Conservation (phyloP, 2,329 filamentous ascomycete species). For the Dactylonectria estremocensis region DNA sequence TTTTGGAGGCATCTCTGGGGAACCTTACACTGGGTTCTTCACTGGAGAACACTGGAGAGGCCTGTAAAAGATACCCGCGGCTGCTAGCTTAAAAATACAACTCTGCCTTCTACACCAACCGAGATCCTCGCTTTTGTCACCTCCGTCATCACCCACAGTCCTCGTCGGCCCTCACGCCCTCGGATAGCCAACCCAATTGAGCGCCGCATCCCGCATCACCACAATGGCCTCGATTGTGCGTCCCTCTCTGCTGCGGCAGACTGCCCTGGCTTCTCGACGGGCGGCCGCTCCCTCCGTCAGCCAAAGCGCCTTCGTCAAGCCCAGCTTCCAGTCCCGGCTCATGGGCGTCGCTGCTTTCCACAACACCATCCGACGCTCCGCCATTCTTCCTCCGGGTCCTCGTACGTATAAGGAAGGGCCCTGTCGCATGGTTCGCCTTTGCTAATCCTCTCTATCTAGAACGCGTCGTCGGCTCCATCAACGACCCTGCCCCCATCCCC, state of each 20-base stretch:
- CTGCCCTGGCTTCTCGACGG: slow-evolving; percentile 59
- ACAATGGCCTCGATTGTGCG: slow-evolving; percentile 72
- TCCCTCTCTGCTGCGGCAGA: slow-evolving; percentile 69
- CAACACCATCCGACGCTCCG: slow-evolving; percentile 81
- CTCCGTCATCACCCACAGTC: neutral
- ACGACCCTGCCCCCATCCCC: slow-evolving; percentile 87
- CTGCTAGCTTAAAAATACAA: neutral
- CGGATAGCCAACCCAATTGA: slow-evolving; percentile 43
- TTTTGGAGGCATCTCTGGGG: too few relatives aligned
- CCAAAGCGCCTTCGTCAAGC: slow-evolving; percentile 54
- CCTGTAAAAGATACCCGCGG: too few relatives aligned
- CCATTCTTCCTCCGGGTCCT: slow-evolving; percentile 87
- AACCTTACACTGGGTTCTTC: too few relatives aligned
- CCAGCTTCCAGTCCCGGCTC: slow-evolving; percentile 46
- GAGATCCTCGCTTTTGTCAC: slow-evolving; percentile 2
- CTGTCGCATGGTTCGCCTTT: too few relatives aligned
- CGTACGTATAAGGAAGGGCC: too few relatives aligned
- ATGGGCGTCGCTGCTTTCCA: slow-evolving; percentile 86
- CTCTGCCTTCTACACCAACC: neutral
- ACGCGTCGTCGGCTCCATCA: slow-evolving; percentile 84
- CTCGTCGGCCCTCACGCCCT: slow-evolving; percentile 4
- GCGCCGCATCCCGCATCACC: slow-evolving; percentile 39
- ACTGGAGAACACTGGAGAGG: too few relatives aligned
- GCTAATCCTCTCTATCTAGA: slow-evolving; percentile 72
- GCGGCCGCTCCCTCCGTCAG: slow-evolving; percentile 55